Evolutionary conservation across 2,329 filamentous ascomycete genomes (phyloP).

Genomic region (Colletotrichum abscissum): DNA sequence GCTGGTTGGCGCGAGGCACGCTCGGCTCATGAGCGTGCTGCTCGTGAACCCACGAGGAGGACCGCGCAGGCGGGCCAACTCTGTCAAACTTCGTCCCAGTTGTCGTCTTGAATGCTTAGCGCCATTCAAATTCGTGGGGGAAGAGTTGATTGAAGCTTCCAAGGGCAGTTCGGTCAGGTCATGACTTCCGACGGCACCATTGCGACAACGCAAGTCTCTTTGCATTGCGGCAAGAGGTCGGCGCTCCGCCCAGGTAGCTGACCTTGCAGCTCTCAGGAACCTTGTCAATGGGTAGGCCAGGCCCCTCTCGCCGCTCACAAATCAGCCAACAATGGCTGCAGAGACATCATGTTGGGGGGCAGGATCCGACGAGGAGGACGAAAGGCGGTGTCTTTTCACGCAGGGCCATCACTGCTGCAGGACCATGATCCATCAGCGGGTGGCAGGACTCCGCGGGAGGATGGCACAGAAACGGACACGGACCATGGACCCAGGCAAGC

Average conservation of each 20-base stretch:
- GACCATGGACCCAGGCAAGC: conserved; percentile 26
- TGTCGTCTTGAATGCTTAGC: neutral
- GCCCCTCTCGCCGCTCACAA: conserved; percentile 1
- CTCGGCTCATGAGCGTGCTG: neutral
- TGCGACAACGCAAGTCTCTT: neutral
- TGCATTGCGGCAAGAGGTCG: conserved; percentile 1
- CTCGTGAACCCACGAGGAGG: neutral
- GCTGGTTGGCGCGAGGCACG: conserved; percentile 11
- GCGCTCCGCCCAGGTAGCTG: neutral
- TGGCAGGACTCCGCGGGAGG: neutral
- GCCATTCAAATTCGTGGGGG: no score
- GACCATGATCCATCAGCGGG: conserved; percentile 1
- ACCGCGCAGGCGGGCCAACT: neutral
- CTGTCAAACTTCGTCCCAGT: neutral
- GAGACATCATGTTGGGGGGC: neutral
- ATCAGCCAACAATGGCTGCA: conserved; percentile 15
- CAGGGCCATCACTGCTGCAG: conserved; percentile 8
- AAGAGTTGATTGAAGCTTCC: no score
- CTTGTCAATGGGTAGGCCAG: neutral
- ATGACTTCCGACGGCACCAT: neutral
- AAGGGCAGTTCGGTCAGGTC: neutral
- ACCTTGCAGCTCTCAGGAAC: conserved; percentile 1
- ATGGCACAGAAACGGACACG: conserved; percentile 15
- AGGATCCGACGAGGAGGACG: neutral
- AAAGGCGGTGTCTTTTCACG: conserved; percentile 30